phyloP scores from a whole-genome alignment of 768 basidiomycete genomes.

The Ramaria rubella region DNA sequence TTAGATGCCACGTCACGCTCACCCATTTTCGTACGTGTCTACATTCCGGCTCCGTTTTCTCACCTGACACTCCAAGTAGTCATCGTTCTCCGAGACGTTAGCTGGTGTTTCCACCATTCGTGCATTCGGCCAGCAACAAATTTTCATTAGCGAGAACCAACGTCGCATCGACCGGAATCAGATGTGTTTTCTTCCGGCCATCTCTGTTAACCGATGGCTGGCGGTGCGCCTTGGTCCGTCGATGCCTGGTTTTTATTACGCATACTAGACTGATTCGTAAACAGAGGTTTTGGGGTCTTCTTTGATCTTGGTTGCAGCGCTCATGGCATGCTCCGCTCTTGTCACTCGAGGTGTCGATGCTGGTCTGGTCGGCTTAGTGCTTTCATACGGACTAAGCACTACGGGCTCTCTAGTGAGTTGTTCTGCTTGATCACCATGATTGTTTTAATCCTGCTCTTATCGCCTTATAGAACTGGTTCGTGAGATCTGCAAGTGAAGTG shows the following conservation, averaged over 20 bases:
- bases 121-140: constrained; percentile 62
- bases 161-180: constrained; percentile 81
- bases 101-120: constrained; percentile 78
- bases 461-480: constrained; percentile 63
- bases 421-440: not conserved
- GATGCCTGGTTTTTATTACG: not conserved
- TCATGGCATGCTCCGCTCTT: constrained; percentile 63
- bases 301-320: constrained; percentile 69
- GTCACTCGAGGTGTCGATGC: constrained; percentile 75
- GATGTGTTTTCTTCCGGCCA: constrained; percentile 64
- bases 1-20: constrained; percentile 84
- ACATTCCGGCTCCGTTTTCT: not conserved
- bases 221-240: constrained; percentile 51
- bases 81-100: constrained; percentile 75
- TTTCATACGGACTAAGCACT: constrained; percentile 79
- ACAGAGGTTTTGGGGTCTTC: constrained; percentile 71
- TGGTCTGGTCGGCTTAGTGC: constrained; percentile 78
- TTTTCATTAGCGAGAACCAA: constrained; percentile 65
- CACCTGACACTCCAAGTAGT: not conserved
- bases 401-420: constrained; percentile 68
- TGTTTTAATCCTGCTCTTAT: not conserved
- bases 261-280: constrained; percentile 12
- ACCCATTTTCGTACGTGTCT: constrained; percentile 66
- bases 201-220: constrained; percentile 77
- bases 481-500: constrained; percentile 77